Evolutionary conservation across 2,329 filamentous ascomycete species (phyloP).

Genomic region (Aspergillus spinulosporus): DNA sequence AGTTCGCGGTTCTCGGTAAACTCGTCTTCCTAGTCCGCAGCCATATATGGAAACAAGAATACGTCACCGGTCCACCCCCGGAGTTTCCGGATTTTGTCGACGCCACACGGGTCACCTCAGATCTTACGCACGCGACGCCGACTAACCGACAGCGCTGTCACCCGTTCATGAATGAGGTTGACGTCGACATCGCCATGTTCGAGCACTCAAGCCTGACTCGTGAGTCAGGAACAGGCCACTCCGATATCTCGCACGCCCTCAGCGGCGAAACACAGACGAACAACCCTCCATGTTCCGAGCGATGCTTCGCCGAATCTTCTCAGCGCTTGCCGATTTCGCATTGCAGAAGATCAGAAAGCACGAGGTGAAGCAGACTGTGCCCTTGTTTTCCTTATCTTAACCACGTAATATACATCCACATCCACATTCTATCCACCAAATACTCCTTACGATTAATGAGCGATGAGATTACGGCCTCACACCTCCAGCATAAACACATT

Average conservation of each 20-base stretch:
- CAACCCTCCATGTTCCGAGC: slow-evolving; percentile 15
- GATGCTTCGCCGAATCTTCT: slow-evolving; percentile 24
- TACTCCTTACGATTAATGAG: slow-evolving; percentile 13
- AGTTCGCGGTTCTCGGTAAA: slow-evolving; percentile 51
- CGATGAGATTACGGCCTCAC: slow-evolving; percentile 14
- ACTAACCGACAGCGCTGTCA: slow-evolving; percentile 24
- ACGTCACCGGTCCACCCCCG: slow-evolving; percentile 22
- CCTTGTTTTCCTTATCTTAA: not conserved
- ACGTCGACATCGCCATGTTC: slow-evolving; percentile 42
- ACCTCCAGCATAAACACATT: not conserved
- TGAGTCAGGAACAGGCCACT: slow-evolving; percentile 25
- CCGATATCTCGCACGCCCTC: slow-evolving; percentile 31
- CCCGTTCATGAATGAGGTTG: slow-evolving; percentile 38
- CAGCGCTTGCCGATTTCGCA: slow-evolving; percentile 7
- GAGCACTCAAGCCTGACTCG: slow-evolving; percentile 28
- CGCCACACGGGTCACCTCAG: slow-evolving; percentile 43
- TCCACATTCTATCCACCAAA: not conserved
- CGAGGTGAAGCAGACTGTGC: not conserved
- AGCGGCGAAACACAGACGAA: slow-evolving; percentile 32
- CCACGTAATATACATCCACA: not conserved
- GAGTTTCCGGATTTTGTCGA: slow-evolving; percentile 49
- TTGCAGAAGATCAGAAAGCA: not conserved
- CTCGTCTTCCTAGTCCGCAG: slow-evolving; percentile 44
- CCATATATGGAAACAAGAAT: slow-evolving; percentile 42
- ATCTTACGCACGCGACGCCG: slow-evolving; percentile 42